Conservation (phyloP, 176 grass and related monocot species). For the maize (Zea mays) region Zm-B73-REFERENCE-NAM-5.0 NC_050096.1:46479501-46480000, state of each 20-base stretch:
- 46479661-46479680: background rate
- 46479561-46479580: background rate
- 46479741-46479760: constrained; percentile 10
- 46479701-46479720: constrained; percentile 22
- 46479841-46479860: no score
- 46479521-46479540: no score
- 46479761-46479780: constrained; percentile 19
- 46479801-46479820: constrained; percentile 15
- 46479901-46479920: background rate
- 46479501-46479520: background rate
- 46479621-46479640: background rate
- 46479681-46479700: background rate
- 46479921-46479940: background rate
- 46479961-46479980: background rate
- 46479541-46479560: no score
- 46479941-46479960: background rate
- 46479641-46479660: background rate
- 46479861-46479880: background rate
- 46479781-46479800: background rate
- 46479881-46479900: background rate
- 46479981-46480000: background rate
- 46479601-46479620: background rate
- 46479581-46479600: background rate
- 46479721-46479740: background rate
- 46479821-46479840: background rate